These are phyloP conservation scores for Vachellia collinsii DNA, from an alignment of 306 rosid genomes.

Conservation along the genomic window DNA sequence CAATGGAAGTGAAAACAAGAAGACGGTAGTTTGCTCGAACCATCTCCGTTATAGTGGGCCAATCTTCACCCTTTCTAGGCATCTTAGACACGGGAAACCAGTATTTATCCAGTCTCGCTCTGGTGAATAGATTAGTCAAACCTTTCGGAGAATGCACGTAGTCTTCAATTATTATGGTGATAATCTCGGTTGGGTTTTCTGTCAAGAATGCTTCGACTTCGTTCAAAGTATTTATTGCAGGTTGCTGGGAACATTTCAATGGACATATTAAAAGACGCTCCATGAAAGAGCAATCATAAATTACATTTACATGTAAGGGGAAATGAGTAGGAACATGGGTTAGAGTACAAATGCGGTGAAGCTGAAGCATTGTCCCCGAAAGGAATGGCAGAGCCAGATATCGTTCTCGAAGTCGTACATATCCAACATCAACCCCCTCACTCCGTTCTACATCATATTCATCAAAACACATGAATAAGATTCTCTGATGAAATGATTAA, in stretches of 20 bases:
- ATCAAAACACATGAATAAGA: conserved; percentile 36
- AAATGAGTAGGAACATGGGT: conserved; percentile 30
- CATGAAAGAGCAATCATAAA: conserved; percentile 15
- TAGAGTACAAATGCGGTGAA: conserved; percentile 91
- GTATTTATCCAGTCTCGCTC: conserved; percentile 78
- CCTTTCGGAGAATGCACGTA: conserved; percentile 88
- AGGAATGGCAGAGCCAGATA: conserved; percentile 98
- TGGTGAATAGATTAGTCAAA: conserved; percentile 64
- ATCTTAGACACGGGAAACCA: conserved; percentile 88
- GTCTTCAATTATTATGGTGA: conserved; percentile 89
- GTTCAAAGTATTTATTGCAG: conserved; percentile 81
- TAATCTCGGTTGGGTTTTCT: conserved; percentile 77
- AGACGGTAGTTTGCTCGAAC: conserved; percentile 80
- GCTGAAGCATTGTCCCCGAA: conserved; percentile 88
- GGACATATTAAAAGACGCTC: conserved; percentile 35
- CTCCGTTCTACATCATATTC: conserved; percentile 76
- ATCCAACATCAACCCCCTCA: conserved; percentile 95
- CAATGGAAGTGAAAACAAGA: conserved; percentile 86
- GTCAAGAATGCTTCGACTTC: conserved; percentile 89
- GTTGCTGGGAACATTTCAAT: conserved; percentile 75
- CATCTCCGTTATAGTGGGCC: conserved; percentile 92
- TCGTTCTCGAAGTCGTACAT: conserved; percentile 89
- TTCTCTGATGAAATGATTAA: conserved; percentile 12
- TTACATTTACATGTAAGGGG: neutral
- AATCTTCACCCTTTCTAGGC: conserved; percentile 81